Percentiles rank a stretch among this genome's conserved stretches.
These are phyloP conservation scores for Harrya chromipes DNA, from an alignment of 768 basidiomycete genomes.

Conservation along the genomic window DNA sequence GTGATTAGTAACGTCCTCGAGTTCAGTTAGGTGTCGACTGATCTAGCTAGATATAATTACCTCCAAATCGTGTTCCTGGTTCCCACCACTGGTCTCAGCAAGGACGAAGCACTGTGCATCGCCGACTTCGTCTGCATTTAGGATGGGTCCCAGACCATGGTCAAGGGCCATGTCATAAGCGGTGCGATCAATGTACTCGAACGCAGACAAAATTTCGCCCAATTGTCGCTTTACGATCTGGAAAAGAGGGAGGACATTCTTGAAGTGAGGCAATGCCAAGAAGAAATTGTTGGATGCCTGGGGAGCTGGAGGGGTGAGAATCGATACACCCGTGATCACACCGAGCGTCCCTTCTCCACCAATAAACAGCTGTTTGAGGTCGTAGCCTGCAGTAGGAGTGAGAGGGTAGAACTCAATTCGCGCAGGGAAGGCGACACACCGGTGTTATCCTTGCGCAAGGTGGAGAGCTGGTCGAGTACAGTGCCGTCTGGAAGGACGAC, in stretches of 20 bases:
- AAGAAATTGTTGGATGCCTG: slow-evolving; percentile 89
- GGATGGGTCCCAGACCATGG: slow-evolving; percentile 75
- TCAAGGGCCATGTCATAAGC: slow-evolving; percentile 82
- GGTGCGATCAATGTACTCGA: slow-evolving; percentile 92
- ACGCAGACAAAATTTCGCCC: slow-evolving; percentile 95
- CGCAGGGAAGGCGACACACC: slow-evolving; percentile 44
- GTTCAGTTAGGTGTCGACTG: slow-evolving; percentile 13
- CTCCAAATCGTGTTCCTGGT: slow-evolving; percentile 91
- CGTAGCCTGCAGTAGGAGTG: slow-evolving; percentile 66
- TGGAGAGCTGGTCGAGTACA: slow-evolving; percentile 83
- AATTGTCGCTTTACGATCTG: slow-evolving; percentile 75
- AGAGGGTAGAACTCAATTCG: background rate
- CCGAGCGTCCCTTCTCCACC: slow-evolving; percentile 97
- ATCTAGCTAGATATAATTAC: slow-evolving; percentile 38
- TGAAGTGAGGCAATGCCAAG: slow-evolving; percentile 82
- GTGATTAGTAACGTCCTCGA: slow-evolving; percentile 1
- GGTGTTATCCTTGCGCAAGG: slow-evolving; percentile 95
- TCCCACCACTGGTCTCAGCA: slow-evolving; percentile 92
- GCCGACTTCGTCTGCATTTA: slow-evolving; percentile 69
- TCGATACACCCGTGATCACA: slow-evolving; percentile 91
- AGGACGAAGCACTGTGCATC: slow-evolving; percentile 87
- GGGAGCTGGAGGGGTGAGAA: slow-evolving; percentile 81
- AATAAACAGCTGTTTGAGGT: slow-evolving; percentile 97
- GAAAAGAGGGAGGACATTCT: slow-evolving; percentile 83
- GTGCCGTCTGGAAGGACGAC: slow-evolving; percentile 95